phyloP scores from a whole-genome alignment of 106 monocot genomes.

The Gastrodia elata region DNA sequence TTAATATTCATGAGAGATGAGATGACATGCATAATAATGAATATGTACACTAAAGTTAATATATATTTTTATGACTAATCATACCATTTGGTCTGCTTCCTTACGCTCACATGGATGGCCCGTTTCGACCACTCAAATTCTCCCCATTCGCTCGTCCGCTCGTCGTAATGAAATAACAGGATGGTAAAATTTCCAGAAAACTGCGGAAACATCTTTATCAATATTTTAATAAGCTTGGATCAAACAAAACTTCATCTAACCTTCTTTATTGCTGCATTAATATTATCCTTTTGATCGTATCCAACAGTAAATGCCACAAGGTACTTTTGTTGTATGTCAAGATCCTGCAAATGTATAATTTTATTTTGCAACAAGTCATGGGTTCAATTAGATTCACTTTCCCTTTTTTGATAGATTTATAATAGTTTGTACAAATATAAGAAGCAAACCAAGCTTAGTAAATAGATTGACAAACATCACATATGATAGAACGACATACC shows the following conservation, averaged over 20 bases:
- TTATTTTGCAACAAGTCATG: not conserved
- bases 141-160: constrained; percentile 42
- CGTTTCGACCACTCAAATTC: constrained; percentile 60
- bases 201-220: constrained; percentile 10
- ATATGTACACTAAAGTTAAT: too few species aligned
- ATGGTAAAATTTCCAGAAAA: constrained; percentile 56
- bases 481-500: constrained; percentile 15
- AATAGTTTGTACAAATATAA: not conserved
- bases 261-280: constrained; percentile 77
- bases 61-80: too few species aligned
- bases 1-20: too few species aligned
- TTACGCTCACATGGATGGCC: constrained; percentile 44
- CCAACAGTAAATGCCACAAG: constrained; percentile 89
- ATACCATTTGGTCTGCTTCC: constrained; percentile 57
- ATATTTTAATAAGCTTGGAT: too few species aligned
- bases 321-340: constrained; percentile 50
- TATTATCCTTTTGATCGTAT: constrained; percentile 52
- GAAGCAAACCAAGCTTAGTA: too few species aligned
- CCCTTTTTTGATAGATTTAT: not conserved
- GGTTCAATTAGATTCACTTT: not conserved
- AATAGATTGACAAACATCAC: too few species aligned
- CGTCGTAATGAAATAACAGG: constrained; percentile 56
- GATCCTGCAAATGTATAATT: constrained; percentile 42
- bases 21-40: too few species aligned
- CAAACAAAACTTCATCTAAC: too few species aligned